phyloP scores from a whole-genome alignment of 257 asterid genomes.

The Dorcoceras hygrometricum region DNA sequence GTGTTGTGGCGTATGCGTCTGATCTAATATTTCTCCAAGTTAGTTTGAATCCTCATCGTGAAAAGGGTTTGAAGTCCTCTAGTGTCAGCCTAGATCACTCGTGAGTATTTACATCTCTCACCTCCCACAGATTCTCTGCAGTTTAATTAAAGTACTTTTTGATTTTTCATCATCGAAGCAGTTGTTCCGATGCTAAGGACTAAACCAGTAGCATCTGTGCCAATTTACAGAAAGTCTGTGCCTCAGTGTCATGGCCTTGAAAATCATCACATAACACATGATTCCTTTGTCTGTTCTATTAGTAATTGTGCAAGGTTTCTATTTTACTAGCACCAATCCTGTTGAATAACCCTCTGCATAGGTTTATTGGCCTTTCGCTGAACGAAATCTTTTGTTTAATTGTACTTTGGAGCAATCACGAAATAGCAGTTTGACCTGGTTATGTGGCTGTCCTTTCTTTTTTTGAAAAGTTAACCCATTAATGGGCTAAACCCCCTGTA shows the following conservation, averaged over 20 bases:
- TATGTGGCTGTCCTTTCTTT: neutral
- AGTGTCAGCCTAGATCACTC: constrained; percentile 85
- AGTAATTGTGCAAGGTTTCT: neutral
- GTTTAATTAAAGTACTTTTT: neutral
- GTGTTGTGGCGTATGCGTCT: constrained; percentile 88
- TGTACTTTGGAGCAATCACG: neutral
- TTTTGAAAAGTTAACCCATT: too few species aligned
- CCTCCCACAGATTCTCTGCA: neutral
- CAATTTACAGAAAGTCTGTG: neutral
- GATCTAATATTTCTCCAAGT: constrained; percentile 73
- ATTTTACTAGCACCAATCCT: neutral
- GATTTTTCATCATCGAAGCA: too few species aligned
- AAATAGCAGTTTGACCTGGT: neutral
- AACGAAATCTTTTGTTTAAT: neutral
- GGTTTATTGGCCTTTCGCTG: neutral
- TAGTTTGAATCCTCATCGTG: constrained; percentile 85
- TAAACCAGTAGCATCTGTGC: neutral
- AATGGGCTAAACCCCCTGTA: too few species aligned
- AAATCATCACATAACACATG: constrained; percentile 5
- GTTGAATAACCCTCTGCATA: neutral
- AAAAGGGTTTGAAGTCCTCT: constrained; percentile 56
- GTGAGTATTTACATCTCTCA: constrained; percentile 45
- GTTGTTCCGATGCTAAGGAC: neutral
- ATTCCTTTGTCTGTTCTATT: constrained; percentile 3
- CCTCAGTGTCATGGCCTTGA: constrained; percentile 2